Evolutionary conservation across 2,329 filamentous ascomycete genomes (phyloP), one percentile per base, ranked within the genome.

Genomic region (Fusarium vanettenii): DNA sequence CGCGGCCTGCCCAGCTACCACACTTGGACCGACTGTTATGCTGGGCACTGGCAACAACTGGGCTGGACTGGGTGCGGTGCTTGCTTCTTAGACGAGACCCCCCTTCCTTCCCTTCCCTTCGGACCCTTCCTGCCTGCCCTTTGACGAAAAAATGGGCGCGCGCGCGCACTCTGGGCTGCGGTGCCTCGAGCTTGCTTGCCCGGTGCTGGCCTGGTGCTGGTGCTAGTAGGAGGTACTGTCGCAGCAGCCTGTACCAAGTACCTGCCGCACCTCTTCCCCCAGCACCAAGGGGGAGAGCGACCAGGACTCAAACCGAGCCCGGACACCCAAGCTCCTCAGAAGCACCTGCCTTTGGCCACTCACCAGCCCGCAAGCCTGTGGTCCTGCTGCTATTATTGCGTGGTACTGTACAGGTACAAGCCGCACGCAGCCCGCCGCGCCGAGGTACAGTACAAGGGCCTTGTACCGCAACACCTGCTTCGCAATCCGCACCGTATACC

Each of bases 321-420:
- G 69, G 69, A 67, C 76, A 75, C 71, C 76, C 68, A 69, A 76
- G 71, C 74, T 76, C 67, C 75, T 41, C 64, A 69, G 56, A 63
- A 74, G 67, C 72, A 69, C 73, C 64, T 60, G 55, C 45, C 66
- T 71, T 70, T 72, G 70, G 67, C 77, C 77, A 78, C 71, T 79
- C 72, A 76, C 59, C 74, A 72, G 52, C 72, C 45, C 48, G 70
- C 55, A 72, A 75, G 45, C 70, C 50, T 25, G 72, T 70, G 64
- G 70, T 71, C 70, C 71, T 76, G 74, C 70, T 78, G 67, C 75
- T 78, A 77, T 75, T 76, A 72, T 76, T 79, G 75, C 70, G 76
- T 67, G 81, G 82, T 84, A 84, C 83, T 84, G 83, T 85, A 82
- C 73, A 78, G 81, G 79, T 83, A 84, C 83, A 77, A 75, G 72